Conservation (phyloP, 2,329 filamentous ascomycete genomes). For the Atkinsonella hypoxylon region DNA sequence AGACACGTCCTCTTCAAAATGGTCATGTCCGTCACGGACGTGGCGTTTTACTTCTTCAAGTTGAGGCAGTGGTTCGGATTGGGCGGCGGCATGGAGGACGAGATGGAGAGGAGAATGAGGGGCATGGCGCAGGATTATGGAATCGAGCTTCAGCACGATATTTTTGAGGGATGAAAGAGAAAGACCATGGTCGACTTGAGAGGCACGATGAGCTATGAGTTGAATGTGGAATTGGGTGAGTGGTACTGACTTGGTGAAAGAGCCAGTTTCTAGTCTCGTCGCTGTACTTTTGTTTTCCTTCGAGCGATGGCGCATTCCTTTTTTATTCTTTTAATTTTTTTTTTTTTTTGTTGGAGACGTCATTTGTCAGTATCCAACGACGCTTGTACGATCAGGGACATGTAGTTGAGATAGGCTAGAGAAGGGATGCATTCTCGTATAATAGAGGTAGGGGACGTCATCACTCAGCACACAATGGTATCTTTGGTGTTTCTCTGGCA, state of each 20-base stretch:
- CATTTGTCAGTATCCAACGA: too few species aligned
- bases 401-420: neutral
- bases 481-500: too few species aligned
- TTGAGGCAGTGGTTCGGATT: slow-evolving; percentile 63
- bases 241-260: neutral
- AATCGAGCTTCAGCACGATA: slow-evolving; percentile 74
- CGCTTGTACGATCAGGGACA: neutral
- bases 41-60: slow-evolving; percentile 74
- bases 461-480: too few species aligned
- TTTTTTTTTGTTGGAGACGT: too few species aligned
- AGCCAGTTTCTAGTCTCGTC: neutral
- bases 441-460: too few species aligned
- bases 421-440: too few species aligned
- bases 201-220: neutral
- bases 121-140: slow-evolving; percentile 84
- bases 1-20: slow-evolving; percentile 71
- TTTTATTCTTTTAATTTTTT: neutral
- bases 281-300: neutral
- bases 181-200: neutral
- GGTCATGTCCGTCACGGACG: slow-evolving; percentile 64
- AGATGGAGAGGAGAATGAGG: slow-evolving; percentile 79
- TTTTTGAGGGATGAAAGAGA: slow-evolving; percentile 63
- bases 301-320: neutral
- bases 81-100: slow-evolving; percentile 85
- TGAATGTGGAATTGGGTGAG: too few species aligned